Evolutionary conservation across 176 grass and related monocot species (phyloP), one percentile per base, ranked within the genome.

Genomic region (Eremochloa ophiuroides): DNA sequence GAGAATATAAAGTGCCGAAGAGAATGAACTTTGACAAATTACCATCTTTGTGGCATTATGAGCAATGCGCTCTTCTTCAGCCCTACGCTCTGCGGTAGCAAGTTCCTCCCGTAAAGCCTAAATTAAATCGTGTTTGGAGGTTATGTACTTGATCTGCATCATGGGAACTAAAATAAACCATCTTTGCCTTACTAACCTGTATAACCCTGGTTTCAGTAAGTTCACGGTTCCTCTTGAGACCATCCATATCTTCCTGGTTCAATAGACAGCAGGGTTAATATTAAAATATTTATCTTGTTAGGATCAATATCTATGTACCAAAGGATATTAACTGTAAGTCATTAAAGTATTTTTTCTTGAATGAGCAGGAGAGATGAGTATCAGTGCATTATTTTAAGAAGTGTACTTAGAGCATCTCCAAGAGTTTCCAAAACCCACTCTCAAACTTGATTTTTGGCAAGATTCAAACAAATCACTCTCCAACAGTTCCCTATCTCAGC

Each of bases 31-130:
- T 41, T 40, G 53, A 62, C 8, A 39, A 86, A 85, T 69, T 87
- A 89, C 93, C 96, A 99, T 95, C 67, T 99, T 99, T 51, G 96
- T 99, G 75, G 96, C 93, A 93, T 91, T 95, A 79, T 99, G 96
- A 66, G 96, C 91, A 80, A 94, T 78, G 43, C 88, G 93, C 89
- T 99, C 96, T 84, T 99, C 96, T 82, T 99, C 96, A 84, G 91
- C 93, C 83, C 96, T 93, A 47, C 88, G 85, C 69, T 99, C 96
- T 69, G 74, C 77, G 5, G 85, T 93, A 85, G 91, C 79, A 86
- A 99, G 91, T 87, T 99, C 96, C 86, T 99, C 93, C 31, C 96
- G 81, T 76, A 99, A 83, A 77, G 96, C 96, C 96, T 99, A 82
- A 68, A 72, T 59, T 56, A 89, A 77, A 83, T 15, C 75, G 17